phyloP scores from a whole-genome alignment of 106 monocot species.

The Dioscorea zingiberensis region DNA sequence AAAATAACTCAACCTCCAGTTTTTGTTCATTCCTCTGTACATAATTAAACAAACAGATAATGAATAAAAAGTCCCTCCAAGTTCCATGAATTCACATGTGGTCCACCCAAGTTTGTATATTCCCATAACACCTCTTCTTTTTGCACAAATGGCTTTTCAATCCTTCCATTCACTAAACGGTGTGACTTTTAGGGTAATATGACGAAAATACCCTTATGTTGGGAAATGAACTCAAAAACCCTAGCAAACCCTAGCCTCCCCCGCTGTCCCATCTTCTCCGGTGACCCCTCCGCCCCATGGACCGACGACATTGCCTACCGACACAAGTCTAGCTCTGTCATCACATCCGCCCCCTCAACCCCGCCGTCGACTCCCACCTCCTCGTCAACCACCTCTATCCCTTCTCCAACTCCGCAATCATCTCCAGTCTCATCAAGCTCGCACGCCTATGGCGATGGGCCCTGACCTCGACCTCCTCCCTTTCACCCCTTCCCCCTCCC shows the following conservation, averaged over 20 bases:
- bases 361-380: constrained; percentile 32
- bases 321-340: constrained; percentile 54
- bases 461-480: constrained; percentile 45
- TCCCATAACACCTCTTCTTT: no score
- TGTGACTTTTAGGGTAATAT: no score
- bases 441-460: constrained; percentile 43
- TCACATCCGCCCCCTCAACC: constrained; percentile 43
- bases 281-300: constrained; percentile 15
- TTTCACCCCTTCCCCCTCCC: constrained; percentile 24
- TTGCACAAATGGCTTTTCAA: no score
- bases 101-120: no score
- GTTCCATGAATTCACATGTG: no score
- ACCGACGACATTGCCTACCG: constrained; percentile 56
- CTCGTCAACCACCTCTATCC: constrained; percentile 24
- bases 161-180: no score
- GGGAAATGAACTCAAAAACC: no score
- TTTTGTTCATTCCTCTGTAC: no score
- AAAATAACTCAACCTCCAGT: no score
- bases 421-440: constrained; percentile 30
- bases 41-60: no score
- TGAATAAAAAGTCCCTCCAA: no score
- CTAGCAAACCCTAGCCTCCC: background rate
- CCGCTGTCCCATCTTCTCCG: background rate
- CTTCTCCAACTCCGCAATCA: constrained; percentile 25
- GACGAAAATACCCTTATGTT: no score